phyloP scores from a whole-genome alignment of 164 flowering plant genomes.

The grape (Vitis vinifera) region DNA sequence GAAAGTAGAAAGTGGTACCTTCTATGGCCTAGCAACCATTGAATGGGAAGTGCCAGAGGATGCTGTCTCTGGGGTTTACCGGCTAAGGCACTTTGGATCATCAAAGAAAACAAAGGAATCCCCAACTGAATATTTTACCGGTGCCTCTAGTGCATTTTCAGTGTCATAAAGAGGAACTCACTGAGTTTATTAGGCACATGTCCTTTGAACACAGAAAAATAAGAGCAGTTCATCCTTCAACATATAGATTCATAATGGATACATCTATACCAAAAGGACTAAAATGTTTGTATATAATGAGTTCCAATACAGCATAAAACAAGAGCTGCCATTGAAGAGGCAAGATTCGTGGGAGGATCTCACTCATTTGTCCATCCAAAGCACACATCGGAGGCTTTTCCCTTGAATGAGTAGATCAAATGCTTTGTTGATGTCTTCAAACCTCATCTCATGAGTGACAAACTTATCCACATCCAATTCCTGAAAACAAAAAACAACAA shows the following conservation, averaged over 20 bases:
- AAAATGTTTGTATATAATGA: too few relatives aligned
- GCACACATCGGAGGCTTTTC: slow-evolving; percentile 51
- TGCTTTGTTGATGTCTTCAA: slow-evolving; percentile 61
- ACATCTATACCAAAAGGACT: background rate
- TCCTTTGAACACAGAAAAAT: background rate
- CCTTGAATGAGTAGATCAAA: slow-evolving; percentile 56
- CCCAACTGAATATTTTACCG: slow-evolving; percentile 44
- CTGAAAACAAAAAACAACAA: slow-evolving; percentile 23
- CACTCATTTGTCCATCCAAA: slow-evolving; percentile 59
- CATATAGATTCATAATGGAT: background rate
- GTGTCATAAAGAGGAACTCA: slow-evolving; percentile 27
- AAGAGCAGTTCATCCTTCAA: background rate
- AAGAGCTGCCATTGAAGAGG: background rate
- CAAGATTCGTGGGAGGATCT: background rate
- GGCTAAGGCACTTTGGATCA: slow-evolving; percentile 62
- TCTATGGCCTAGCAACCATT: slow-evolving; percentile 38
- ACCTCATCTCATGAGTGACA: slow-evolving; percentile 57
- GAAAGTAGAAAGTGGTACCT: slow-evolving; percentile 21
- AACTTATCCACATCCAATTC: slow-evolving; percentile 59
- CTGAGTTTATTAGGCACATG: background rate
- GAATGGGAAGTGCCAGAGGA: slow-evolving; percentile 65
- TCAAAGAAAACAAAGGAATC: slow-evolving; percentile 27
- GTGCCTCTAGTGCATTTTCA: slow-evolving; percentile 55
- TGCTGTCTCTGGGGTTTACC: slow-evolving; percentile 43
- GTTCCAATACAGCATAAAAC: background rate